phyloP scores from a whole-genome alignment of 2,329 filamentous ascomycete species.

The Stachybotrys chartarum region DNA sequence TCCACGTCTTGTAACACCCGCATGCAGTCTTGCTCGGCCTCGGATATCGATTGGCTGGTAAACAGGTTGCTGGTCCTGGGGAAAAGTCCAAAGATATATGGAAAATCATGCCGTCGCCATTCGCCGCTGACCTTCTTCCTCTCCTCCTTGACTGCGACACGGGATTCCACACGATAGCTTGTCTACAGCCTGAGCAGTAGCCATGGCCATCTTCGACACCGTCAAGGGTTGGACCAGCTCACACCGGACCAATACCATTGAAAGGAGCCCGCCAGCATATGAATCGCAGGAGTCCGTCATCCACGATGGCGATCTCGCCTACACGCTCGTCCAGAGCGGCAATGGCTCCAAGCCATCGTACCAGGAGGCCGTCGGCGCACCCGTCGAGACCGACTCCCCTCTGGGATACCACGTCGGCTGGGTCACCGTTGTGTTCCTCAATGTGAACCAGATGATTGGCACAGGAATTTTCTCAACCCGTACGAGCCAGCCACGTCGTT shows the following conservation, averaged over 20 bases:
- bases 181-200: neutral
- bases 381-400: constrained; percentile 50
- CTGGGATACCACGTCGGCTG: constrained; percentile 52
- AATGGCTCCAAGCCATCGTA: constrained; percentile 45
- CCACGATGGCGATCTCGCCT: constrained; percentile 33
- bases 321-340: constrained; percentile 32
- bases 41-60: neutral
- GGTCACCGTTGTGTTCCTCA: constrained; percentile 51
- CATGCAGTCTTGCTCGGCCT: neutral
- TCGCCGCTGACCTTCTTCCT: neutral
- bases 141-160: neutral
- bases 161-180: neutral
- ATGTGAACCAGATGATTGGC: constrained; percentile 56
- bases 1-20: neutral
- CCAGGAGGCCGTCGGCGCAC: constrained; percentile 55
- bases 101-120: neutral
- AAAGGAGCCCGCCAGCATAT: neutral
- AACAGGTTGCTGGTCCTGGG: neutral
- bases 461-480: constrained; percentile 60
- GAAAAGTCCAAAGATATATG: neutral
- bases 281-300: constrained; percentile 24
- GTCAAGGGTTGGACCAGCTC: neutral
- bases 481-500: constrained; percentile 24
- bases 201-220: neutral
- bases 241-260: neutral